Percentiles rank a stretch among this genome's conserved stretches.
phyloP scores from a whole-genome alignment of 2,329 filamentous ascomycete genomes.

The Pseudogymnoascus sp. region DNA sequence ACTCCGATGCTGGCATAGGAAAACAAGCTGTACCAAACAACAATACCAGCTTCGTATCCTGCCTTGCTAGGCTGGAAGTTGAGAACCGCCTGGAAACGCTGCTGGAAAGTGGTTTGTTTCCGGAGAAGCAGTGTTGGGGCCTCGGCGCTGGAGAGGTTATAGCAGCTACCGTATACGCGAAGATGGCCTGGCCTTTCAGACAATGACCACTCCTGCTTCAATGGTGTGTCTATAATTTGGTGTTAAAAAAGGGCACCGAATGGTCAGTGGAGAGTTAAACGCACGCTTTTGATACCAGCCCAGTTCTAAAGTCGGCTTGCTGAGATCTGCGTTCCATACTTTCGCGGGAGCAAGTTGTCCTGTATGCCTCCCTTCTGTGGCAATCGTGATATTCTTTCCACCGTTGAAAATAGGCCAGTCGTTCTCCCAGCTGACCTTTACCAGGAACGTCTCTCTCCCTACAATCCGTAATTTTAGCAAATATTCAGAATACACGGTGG shows the following conservation, averaged over 20 bases:
- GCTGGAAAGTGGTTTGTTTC: constrained; percentile 40
- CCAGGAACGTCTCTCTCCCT: constrained; percentile 17
- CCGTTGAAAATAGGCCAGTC: constrained; percentile 19
- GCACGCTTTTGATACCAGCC: constrained; percentile 34
- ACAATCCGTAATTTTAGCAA: not conserved
- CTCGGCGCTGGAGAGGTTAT: constrained; percentile 40
- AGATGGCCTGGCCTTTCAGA: constrained; percentile 35
- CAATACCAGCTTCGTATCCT: constrained; percentile 43
- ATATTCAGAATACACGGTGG: not conserved
- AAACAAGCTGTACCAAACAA: constrained; percentile 45
- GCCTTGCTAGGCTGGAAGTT: constrained; percentile 36
- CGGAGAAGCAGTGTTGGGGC: constrained; percentile 44
- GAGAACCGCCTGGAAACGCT: constrained; percentile 35
- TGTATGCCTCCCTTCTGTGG: constrained; percentile 26
- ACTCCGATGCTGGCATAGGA: constrained; percentile 37
- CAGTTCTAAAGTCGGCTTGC: constrained; percentile 23
- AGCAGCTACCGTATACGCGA: constrained; percentile 43
- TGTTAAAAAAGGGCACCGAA: not conserved
- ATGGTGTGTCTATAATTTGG: constrained; percentile 35
- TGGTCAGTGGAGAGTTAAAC: not conserved
- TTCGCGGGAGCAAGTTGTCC: constrained; percentile 15
- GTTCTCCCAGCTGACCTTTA: constrained; percentile 15
- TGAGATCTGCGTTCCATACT: constrained; percentile 33
- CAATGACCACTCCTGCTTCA: constrained; percentile 38
- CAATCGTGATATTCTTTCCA: constrained; percentile 15